Conservation (phyloP, 2,329 filamentous ascomycete species). For the Rachicladosporium sp. region DNA sequence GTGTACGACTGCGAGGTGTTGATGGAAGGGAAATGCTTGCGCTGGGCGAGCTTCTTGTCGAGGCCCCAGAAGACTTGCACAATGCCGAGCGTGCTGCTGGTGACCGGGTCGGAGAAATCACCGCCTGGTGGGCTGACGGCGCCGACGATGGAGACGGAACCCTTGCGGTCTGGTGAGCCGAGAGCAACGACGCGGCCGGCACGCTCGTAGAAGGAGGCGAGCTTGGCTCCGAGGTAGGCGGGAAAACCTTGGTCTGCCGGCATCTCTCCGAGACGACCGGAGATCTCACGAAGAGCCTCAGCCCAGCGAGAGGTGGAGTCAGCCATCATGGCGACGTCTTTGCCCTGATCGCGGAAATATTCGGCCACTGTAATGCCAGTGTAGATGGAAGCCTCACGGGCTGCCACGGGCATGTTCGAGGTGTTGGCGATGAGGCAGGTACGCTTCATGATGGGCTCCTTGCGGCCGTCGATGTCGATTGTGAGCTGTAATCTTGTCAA, state of each 20-base stretch:
- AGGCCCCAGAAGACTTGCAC: slow-evolving; percentile 99
- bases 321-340: slow-evolving; percentile 99
- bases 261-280: slow-evolving; percentile 98
- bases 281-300: slow-evolving; percentile 95
- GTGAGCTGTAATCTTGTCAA: slow-evolving; percentile 45
- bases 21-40: slow-evolving; percentile 98
- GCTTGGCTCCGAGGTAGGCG: slow-evolving; percentile 88
- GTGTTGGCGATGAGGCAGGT: slow-evolving; percentile 97
- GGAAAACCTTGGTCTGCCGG: slow-evolving; percentile 99
- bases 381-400: slow-evolving; percentile 97
- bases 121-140: slow-evolving; percentile 94
- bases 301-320: slow-evolving; percentile 98
- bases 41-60: slow-evolving; percentile 97
- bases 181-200: slow-evolving; percentile 77
- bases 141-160: slow-evolving; percentile 94
- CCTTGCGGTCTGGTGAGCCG: slow-evolving; percentile 76
- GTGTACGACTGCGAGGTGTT: slow-evolving; percentile 91
- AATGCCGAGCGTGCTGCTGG: slow-evolving; percentile 83
- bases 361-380: slow-evolving; percentile 91
- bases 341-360: slow-evolving; percentile 94
- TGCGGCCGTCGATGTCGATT: slow-evolving; percentile 84
- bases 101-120: slow-evolving; percentile 98
- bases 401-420: slow-evolving; percentile 98
- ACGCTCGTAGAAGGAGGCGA: slow-evolving; percentile 98
- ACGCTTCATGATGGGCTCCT: slow-evolving; percentile 99